phyloP scores from a whole-genome alignment of 139 green algal species.

The Closterium sp. region DNA sequence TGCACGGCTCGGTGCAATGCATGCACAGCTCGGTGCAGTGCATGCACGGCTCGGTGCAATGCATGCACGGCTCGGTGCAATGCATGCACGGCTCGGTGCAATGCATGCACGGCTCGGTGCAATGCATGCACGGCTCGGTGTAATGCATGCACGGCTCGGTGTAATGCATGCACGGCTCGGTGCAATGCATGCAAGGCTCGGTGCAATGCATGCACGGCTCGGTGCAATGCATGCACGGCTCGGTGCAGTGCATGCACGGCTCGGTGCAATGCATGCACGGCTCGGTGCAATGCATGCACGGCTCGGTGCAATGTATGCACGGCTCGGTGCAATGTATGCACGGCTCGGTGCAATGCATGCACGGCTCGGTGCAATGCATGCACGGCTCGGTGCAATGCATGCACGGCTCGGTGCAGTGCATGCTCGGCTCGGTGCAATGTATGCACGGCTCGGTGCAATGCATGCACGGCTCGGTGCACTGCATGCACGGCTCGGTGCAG shows the following conservation, averaged over 20 bases:
- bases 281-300: not conserved
- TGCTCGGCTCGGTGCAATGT: no score
- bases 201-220: not conserved
- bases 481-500: not conserved
- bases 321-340: not conserved
- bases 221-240: not conserved
- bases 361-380: not conserved
- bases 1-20: not conserved
- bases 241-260: no score
- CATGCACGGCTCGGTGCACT: not conserved
- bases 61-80: not conserved
- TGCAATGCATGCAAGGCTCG: not conserved
- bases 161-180: not conserved
- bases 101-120: not conserved
- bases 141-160: no score
- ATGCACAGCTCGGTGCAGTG: no score
- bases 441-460: not conserved
- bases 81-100: not conserved
- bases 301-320: no score
- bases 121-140: not conserved
- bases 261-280: no score
- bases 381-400: not conserved
- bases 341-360: not conserved
- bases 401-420: no score
- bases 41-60: no score